These are phyloP conservation scores for Solanum medicagineum DNA, from an alignment of 257 asterid species.

Conservation along the genomic window DNA sequence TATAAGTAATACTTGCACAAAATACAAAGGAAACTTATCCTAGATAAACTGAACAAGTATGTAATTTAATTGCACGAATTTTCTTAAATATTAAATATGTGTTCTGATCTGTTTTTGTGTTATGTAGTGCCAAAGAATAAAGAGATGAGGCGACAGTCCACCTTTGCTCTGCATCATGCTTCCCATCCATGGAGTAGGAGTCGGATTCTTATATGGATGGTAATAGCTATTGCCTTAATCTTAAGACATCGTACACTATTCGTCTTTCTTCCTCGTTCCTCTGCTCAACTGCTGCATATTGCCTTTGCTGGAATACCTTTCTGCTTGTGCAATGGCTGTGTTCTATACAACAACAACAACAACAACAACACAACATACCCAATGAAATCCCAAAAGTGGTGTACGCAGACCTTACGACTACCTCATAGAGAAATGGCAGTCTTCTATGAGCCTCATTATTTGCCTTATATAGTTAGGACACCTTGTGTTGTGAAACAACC, in stretches of 20 bases:
- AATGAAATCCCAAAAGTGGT: too few species aligned
- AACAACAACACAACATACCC: too few species aligned
- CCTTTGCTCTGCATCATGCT: conserved; percentile 79
- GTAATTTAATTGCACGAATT: neutral
- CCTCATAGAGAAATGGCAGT: neutral
- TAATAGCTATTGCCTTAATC: conserved; percentile 5
- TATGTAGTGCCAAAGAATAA: conserved; percentile 23
- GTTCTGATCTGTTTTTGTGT: neutral
- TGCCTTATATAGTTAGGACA: neutral
- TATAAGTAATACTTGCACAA: neutral
- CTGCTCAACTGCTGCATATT: neutral
- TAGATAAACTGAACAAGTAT: neutral
- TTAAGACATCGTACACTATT: neutral
- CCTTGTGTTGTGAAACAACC: neutral
- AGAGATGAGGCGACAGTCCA: conserved; percentile 80
- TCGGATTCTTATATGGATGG: conserved; percentile 88
- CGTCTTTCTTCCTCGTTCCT: neutral
- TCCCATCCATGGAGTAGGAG: conserved; percentile 91
- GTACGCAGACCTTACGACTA: too few species aligned
- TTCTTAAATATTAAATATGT: neutral
- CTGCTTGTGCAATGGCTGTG: neutral
- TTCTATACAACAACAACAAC: neutral
- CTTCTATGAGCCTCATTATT: neutral
- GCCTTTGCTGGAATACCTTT: neutral
- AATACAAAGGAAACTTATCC: neutral